These are phyloP conservation scores for Leucocoprinus birnbaumii DNA, from an alignment of 768 basidiomycete genomes.

Conservation along the genomic window DNA sequence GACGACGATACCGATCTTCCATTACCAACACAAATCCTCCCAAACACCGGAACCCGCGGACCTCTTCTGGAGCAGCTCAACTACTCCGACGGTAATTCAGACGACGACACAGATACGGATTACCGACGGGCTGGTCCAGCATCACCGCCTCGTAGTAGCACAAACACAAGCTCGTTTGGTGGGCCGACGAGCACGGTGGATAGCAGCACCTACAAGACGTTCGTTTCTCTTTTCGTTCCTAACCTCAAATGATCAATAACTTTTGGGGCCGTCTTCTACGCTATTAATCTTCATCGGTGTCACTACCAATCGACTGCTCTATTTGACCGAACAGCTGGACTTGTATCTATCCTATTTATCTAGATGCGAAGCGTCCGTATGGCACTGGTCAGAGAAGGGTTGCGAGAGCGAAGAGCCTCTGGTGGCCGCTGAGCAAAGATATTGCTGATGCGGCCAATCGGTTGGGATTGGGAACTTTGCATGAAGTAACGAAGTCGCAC, in stretches of 20 bases:
- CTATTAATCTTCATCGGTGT: not conserved
- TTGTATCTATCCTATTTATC: slow-evolving; percentile 94
- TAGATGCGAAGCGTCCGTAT: slow-evolving; percentile 92
- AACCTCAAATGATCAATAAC: slow-evolving; percentile 8
- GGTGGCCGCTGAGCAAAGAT: slow-evolving; percentile 95
- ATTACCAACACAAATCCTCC: slow-evolving; percentile 64
- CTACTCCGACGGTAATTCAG: slow-evolving; percentile 38
- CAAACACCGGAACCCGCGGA: slow-evolving; percentile 64
- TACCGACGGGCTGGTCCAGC: slow-evolving; percentile 51
- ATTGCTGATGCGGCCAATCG: slow-evolving; percentile 82
- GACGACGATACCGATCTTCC: slow-evolving; percentile 95
- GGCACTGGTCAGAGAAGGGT: slow-evolving; percentile 82
- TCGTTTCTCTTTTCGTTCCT: slow-evolving; percentile 24
- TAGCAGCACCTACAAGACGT: slow-evolving; percentile 85
- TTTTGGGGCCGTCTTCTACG: slow-evolving; percentile 1
- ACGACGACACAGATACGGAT: slow-evolving; percentile 31
- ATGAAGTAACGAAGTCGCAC: slow-evolving; percentile 88
- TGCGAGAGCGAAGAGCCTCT: slow-evolving; percentile 71
- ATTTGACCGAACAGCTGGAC: slow-evolving; percentile 68
- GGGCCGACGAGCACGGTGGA: slow-evolving; percentile 48
- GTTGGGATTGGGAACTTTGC: slow-evolving; percentile 76
- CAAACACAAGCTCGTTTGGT: slow-evolving; percentile 18
- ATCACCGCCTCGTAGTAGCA: slow-evolving; percentile 39
- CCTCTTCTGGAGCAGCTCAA: slow-evolving; percentile 76
- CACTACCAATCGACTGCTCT: not conserved